Evolutionary conservation across 108 stramenopile genomes (phyloP), one percentile per base, ranked within the genome.

Genomic region (Pseudonitzschia multiseries): DNA sequence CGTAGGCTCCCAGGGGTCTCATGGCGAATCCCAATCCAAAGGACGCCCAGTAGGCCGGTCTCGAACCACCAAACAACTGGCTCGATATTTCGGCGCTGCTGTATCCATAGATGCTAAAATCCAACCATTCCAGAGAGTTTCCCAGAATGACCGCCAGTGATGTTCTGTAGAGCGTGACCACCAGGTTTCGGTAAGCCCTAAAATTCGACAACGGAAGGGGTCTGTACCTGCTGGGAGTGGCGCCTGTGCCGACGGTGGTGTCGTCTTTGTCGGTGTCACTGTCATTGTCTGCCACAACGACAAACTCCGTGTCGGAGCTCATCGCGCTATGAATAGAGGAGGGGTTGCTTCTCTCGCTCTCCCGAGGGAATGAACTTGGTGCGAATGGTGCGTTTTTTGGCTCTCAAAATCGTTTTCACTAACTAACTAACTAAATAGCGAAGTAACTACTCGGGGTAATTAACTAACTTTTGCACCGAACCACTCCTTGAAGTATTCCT

Each of bases 31-130:
- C 69, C 14, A 70, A 12, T 18, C 69, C 69, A 57, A 70, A 70
- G 28, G 69, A 28, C 26, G 29, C 51, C 69, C 69, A 70, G 69
- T 32, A 53, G 10, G 32, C 69, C 54, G 26, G 6, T 14, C 32
- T 62, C 29, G 61, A 62, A 33, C 53, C 53, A 27, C 51, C 69
- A 70, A 70, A 70, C 29, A 70, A 33, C 18, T 51, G 51, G 28
- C 32, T 29, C 18, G 51, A 53, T 21, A 70, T 70, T 57, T 70
- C 69, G 4, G 31, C n/a, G 26, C 48, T 48, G 24, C 51, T 53
- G 69, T 70, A 70, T 32, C 69, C 69, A 56, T 70, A 70, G 33
- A 70, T 70, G 15, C 53, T n/a, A 70, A 70, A 70, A 33, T 70
- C 69, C n/a, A 70, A 21, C 51, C 51, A 70, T 33, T 70, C 69